Percentiles rank a stretch among this genome's conserved stretches.
Conservation (phyloP, 2,329 filamentous ascomycete species). For the Helotiales sp. region DNA sequence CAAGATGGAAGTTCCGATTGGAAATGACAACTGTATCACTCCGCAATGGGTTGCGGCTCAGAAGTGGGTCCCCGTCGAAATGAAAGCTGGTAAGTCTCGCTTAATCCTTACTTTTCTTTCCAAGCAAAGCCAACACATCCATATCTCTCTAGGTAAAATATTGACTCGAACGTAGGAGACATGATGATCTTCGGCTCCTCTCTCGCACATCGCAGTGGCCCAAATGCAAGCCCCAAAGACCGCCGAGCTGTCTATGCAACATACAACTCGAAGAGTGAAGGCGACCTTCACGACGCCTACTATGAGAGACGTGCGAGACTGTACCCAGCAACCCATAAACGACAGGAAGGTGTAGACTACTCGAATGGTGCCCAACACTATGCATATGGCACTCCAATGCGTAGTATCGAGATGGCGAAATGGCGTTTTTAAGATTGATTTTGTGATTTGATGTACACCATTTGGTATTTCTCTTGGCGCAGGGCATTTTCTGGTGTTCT, state of each 20-base stretch:
- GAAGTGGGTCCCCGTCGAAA: slow-evolving; percentile 42
- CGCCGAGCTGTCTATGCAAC: slow-evolving; percentile 50
- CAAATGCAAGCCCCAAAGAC: slow-evolving; percentile 42
- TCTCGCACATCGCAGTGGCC: slow-evolving; percentile 43
- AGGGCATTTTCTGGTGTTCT: background rate
- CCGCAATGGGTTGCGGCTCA: slow-evolving; percentile 41
- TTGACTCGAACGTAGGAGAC: slow-evolving; percentile 36
- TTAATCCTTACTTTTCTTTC: background rate
- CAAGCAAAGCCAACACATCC: background rate
- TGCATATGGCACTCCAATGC: slow-evolving; percentile 48
- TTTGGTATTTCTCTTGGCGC: background rate
- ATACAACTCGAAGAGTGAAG: slow-evolving; percentile 48
- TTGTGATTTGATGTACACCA: background rate
- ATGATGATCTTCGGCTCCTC: slow-evolving; percentile 45
- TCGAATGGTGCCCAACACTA: slow-evolving; percentile 45
- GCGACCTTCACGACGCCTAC: slow-evolving; percentile 50
- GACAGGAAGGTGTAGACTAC: slow-evolving; percentile 44
- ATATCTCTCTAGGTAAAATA: background rate
- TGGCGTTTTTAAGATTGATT: background rate
- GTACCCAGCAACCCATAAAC: slow-evolving; percentile 49
- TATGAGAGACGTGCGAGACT: slow-evolving; percentile 48
- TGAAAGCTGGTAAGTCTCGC: slow-evolving; percentile 40
- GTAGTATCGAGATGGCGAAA: slow-evolving; percentile 41
- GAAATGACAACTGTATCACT: slow-evolving; percentile 41
- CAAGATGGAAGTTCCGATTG: slow-evolving; percentile 43